phyloP scores from a whole-genome alignment of 257 asterid species.

The Capsicum chinense region DNA sequence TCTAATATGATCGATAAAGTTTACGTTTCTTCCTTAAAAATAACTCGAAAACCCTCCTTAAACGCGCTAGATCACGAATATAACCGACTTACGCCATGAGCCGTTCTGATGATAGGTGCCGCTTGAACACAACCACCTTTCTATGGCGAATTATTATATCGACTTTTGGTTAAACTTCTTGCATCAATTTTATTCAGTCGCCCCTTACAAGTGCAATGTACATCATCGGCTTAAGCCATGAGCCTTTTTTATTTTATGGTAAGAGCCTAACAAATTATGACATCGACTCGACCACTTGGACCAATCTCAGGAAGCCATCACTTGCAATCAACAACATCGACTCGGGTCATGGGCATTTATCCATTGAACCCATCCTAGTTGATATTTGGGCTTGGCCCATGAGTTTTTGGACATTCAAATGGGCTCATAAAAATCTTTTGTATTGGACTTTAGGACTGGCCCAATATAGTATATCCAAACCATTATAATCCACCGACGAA shows the following conservation, averaged over 20 bases:
- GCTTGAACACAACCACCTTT: not conserved
- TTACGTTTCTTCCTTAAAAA: not conserved
- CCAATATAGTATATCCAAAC: constrained; percentile 1
- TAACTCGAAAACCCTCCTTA: not conserved
- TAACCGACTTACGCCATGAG: too few species aligned
- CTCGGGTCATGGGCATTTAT: not conserved
- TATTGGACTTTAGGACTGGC: not conserved
- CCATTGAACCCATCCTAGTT: not conserved
- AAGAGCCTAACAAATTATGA: not conserved
- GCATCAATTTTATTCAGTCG: not conserved
- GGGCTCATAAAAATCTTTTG: not conserved
- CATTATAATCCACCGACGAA: constrained; percentile 18
- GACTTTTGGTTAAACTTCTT: not conserved
- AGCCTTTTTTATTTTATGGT: not conserved
- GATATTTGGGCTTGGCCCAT: not conserved
- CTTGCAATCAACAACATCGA: not conserved
- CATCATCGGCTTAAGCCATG: not conserved
- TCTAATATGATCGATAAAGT: not conserved
- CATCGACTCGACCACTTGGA: not conserved
- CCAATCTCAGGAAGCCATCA: not conserved
- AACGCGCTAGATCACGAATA: too few species aligned
- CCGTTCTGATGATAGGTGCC: not conserved
- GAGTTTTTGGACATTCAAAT: not conserved
- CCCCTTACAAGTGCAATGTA: not conserved
- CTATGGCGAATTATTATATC: not conserved